phyloP scores from a whole-genome alignment of 2,329 filamentous ascomycete species.

The Cryphonectria naterciae region DNA sequence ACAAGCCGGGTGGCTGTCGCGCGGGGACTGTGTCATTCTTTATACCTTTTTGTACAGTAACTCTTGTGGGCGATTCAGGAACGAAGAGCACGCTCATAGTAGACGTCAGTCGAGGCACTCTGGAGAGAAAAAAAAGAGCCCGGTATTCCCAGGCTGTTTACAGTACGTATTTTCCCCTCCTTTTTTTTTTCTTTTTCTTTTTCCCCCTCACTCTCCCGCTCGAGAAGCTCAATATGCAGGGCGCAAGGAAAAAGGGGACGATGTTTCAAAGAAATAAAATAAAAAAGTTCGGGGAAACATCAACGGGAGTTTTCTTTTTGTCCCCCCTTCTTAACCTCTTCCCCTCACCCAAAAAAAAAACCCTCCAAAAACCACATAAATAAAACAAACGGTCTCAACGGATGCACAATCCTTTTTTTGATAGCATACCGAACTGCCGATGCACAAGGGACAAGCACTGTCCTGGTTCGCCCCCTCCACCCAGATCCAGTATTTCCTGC shows the following conservation, averaged over 20 bases:
- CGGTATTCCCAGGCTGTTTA: background rate
- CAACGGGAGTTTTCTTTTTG: background rate
- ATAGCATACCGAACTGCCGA: conserved; percentile 18
- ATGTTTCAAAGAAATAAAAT: background rate
- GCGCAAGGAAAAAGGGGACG: background rate
- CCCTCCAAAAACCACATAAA: background rate
- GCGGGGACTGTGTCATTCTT: background rate
- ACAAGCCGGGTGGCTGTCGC: background rate
- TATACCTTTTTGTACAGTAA: background rate
- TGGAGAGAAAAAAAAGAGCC: no score
- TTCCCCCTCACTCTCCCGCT: background rate
- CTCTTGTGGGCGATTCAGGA: background rate
- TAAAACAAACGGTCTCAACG: conserved; percentile 8
- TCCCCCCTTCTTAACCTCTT: background rate
- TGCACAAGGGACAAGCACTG: conserved; percentile 24
- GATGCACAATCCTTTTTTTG: conserved; percentile 10
- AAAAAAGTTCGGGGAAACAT: background rate
- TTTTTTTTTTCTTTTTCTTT: background rate
- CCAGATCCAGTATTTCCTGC: conserved; percentile 25
- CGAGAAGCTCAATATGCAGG: background rate
- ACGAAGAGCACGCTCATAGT: background rate
- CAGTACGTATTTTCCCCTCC: background rate
- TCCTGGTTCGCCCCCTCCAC: conserved; percentile 12
- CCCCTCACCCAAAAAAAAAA: background rate
- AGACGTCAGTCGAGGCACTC: background rate